Base-by-base conservation (phyloP, 352 stramenopile genomes). In the Globisporangium cystogenes region DNA sequence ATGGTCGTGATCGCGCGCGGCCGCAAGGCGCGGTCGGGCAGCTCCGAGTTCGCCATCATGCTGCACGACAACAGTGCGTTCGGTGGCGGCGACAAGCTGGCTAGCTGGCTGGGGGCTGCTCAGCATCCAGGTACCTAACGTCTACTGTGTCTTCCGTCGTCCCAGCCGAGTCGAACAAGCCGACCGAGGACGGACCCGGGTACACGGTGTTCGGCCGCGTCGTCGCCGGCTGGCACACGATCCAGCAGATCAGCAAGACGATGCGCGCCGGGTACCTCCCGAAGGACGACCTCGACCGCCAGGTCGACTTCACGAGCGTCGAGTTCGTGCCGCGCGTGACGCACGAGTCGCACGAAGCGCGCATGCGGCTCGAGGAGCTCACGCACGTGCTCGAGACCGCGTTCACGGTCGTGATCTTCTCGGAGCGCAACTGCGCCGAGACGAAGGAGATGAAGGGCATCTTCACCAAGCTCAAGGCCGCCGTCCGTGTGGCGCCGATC, bases 351-450 rank as follows among this genome's bases (percentile, higher is more conserved):
- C 24, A 65, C 4, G 64, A 87, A 53, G 74, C 72, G 45, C 72
- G 60, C 48, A 67, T 64, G 52, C 75, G 77, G 6, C 63, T 94
- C 7, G 83, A 94, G 57, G 78, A 88, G 62, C 72, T 94, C 26
- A 76, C 62, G 27, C 65, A 91, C 41, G 76, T 84, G 46, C 60
- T 92, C 1, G 76, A 90, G 64, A 87, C 76, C 1, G 67, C 65
- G 27, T 80, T 97, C 63, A 90, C 87, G 27, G 85, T 98, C 27
- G 86, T 98, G 21, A 86, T 99, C 41, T 96, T 98, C 55, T 95
- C 88, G 14, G 97, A 98, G 65, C 79, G 86, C 18, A 93, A 96
- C 60, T 99, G 94, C 47, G 81, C 89, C 3, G 96, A 96, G 69
- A 98, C 94, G 61, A 82, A 70, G 36, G 68, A 87, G 44, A 78